phyloP scores from a whole-genome alignment of 495 filamentous ascomycete genomes.

The Penicillium riverlandense region DNA sequence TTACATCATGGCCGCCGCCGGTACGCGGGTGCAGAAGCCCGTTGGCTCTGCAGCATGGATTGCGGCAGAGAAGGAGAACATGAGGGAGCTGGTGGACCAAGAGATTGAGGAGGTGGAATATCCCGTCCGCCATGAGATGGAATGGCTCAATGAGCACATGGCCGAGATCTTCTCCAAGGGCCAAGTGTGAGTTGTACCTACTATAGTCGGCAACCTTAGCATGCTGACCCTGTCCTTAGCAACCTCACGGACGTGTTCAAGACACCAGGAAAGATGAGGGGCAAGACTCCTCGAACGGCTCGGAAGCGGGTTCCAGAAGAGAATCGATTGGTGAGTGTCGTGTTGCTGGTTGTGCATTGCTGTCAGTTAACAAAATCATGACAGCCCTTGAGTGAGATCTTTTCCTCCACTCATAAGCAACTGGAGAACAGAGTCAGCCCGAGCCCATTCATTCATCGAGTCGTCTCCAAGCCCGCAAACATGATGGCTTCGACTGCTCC shows the following conservation, averaged over 20 bases:
- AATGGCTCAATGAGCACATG: conserved; percentile 98
- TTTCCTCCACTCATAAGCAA: conserved; percentile 48
- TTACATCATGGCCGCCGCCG: conserved; percentile 43
- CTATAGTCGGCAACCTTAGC: not conserved
- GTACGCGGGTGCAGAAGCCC: conserved; percentile 42
- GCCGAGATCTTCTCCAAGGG: conserved; percentile 81
- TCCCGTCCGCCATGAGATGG: conserved; percentile 81
- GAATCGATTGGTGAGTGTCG: conserved; percentile 53
- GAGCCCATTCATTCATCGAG: conserved; percentile 28
- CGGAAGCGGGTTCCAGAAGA: conserved; percentile 62
- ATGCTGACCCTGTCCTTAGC: conserved; percentile 42
- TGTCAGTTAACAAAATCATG: conserved; percentile 10
- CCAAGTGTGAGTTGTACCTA: conserved; percentile 56
- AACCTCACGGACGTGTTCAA: conserved; percentile 92
- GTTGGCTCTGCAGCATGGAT: conserved; percentile 66
- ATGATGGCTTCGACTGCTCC: conserved; percentile 9
- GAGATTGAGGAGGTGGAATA: conserved; percentile 88
- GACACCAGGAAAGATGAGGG: conserved; percentile 87
- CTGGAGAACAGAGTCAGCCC: conserved; percentile 26
- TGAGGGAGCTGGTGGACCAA: conserved; percentile 53
- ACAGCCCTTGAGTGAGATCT: conserved; percentile 80
- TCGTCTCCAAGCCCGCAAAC: conserved; percentile 24
- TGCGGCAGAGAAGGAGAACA: conserved; percentile 56
- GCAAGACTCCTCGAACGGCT: conserved; percentile 82
- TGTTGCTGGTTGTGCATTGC: conserved; percentile 11